A percentile compares a stretch with the other conserved stretches of the same genome.
Evolutionary conservation across 2,329 filamentous ascomycete species (phyloP).

Genomic region (Penicillium thymicola): DNA sequence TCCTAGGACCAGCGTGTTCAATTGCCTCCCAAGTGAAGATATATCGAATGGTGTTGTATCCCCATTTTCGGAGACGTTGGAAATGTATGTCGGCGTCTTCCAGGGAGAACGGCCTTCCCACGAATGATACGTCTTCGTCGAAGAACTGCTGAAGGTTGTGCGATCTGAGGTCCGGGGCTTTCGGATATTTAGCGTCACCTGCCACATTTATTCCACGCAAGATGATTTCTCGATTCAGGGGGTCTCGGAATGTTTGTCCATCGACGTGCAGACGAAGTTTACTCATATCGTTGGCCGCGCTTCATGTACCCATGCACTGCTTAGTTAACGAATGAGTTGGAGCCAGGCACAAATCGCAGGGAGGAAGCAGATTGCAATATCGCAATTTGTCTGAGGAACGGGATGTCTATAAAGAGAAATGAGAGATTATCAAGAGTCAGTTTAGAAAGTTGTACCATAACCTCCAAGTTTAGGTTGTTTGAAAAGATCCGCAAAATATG

Average conservation of each 20-base stretch:
- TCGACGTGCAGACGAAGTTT: constrained; percentile 74
- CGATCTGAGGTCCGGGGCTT: constrained; percentile 74
- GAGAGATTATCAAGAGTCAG: neutral
- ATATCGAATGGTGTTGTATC: constrained; percentile 95
- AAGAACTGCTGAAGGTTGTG: constrained; percentile 78
- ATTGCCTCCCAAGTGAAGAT: constrained; percentile 98
- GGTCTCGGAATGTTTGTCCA: constrained; percentile 78
- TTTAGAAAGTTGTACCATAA: neutral
- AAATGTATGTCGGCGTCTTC: constrained; percentile 85
- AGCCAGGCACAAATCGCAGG: too few species aligned
- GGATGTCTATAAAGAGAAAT: neutral
- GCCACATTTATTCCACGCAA: constrained; percentile 93
- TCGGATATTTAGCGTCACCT: constrained; percentile 85
- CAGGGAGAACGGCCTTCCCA: constrained; percentile 76
- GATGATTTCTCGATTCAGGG: constrained; percentile 76
- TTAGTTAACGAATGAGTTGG: neutral
- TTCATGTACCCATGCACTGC: neutral
- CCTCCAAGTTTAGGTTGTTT: neutral
- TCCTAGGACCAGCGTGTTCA: constrained; percentile 83
- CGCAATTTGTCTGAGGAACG: neutral
- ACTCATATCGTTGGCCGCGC: neutral
- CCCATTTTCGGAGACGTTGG: constrained; percentile 76
- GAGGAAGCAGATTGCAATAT: neutral
- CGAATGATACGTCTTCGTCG: constrained; percentile 89
- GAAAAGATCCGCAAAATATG: neutral